These are phyloP conservation scores for Sporothrix humicola DNA, from an alignment of 2,329 filamentous ascomycete species.

Conservation along the genomic window DNA sequence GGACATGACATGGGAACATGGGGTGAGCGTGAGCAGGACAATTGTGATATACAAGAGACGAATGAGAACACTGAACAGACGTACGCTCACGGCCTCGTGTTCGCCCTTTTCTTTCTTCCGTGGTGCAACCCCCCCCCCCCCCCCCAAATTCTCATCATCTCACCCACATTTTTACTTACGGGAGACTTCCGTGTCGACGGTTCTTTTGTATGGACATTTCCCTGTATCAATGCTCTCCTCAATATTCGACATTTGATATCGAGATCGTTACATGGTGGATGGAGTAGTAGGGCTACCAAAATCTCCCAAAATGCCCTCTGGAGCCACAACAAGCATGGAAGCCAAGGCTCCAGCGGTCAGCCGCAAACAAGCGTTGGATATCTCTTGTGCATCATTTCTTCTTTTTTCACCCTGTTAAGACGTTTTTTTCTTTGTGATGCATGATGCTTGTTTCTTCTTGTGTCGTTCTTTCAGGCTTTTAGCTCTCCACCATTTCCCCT, in stretches of 20 bases:
- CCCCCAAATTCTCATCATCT: not conserved
- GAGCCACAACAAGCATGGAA: not conserved
- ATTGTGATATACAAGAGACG: not conserved
- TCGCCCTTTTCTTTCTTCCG: not conserved
- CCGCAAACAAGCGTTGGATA: not conserved
- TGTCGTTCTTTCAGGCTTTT: too few relatives aligned
- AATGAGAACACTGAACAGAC: not conserved
- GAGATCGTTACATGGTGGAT: too few relatives aligned
- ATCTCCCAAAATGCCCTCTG: too few relatives aligned
- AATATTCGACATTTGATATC: not conserved
- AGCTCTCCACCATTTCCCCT: too few relatives aligned
- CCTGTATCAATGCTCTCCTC: not conserved
- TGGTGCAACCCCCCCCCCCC: not conserved
- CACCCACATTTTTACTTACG: not conserved
- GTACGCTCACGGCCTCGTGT: not conserved
- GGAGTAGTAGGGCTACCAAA: not conserved
- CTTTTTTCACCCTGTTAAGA: too few relatives aligned
- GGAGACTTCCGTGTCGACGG: not conserved
- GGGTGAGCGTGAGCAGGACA: not conserved
- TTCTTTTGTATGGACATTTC: not conserved
- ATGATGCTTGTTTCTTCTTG: too few relatives aligned
- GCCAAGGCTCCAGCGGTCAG: not conserved
- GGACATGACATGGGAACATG: too few relatives aligned
- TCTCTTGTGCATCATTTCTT: not conserved
- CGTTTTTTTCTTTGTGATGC: not conserved